phyloP scores from a whole-genome alignment of 371 early-diverging fungal genomes.

The Amoeboaphelidium protococcarum region DNA sequence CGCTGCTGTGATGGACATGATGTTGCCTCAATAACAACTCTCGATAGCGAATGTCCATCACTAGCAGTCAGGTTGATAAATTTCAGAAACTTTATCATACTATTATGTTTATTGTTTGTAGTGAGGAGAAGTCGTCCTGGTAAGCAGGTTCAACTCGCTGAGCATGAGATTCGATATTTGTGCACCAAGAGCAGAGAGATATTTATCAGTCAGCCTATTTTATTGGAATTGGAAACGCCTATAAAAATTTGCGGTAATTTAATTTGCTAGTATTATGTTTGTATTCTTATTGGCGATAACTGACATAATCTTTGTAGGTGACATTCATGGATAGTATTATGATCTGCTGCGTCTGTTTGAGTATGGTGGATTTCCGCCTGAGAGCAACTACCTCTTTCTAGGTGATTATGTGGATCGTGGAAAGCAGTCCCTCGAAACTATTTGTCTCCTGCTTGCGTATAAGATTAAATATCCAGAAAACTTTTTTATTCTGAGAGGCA shows the following conservation, averaged over 20 bases:
- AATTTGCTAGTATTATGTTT: conserved; percentile 65
- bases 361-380: conserved; percentile 72
- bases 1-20: background rate
- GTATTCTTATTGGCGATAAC: conserved; percentile 54
- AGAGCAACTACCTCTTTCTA: conserved; percentile 71
- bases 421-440: conserved; percentile 54
- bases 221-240: conserved; percentile 78
- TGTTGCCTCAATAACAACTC: conserved; percentile 9
- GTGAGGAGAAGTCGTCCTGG: conserved; percentile 83
- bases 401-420: conserved; percentile 93
- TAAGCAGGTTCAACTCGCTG: conserved; percentile 38
- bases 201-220: conserved; percentile 68
- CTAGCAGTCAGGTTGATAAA: background rate
- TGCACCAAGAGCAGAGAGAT: conserved; percentile 59
- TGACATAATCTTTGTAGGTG: conserved; percentile 15
- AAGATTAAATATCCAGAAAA: conserved; percentile 89
- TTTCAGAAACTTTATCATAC: background rate
- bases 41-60: conserved; percentile 9
- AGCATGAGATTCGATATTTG: conserved; percentile 44
- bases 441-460: conserved; percentile 45
- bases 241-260: conserved; percentile 63
- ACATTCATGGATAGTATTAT: conserved; percentile 81
- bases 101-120: conserved; percentile 7
- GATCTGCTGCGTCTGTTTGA: conserved; percentile 79
- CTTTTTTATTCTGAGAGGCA: conserved; percentile 85